Base-by-base conservation (phyloP, 2,329 filamentous ascomycete genomes). In the Penicillium palitans region DNA sequence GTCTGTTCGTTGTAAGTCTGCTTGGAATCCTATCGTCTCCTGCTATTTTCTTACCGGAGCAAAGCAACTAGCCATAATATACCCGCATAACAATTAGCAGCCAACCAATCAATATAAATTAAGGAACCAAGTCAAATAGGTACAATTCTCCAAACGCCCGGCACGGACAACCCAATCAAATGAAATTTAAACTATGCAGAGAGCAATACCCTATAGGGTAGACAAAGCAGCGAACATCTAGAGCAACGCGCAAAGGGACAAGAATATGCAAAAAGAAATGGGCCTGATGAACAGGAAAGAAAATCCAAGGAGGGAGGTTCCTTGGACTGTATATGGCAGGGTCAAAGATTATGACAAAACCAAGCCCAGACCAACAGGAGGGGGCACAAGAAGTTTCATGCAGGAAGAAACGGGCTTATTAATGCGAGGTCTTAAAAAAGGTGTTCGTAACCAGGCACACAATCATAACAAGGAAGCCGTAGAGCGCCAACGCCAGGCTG, bases 381-480 rank as follows among this genome's bases (percentile, higher is more conserved):
- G 29, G 12, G 25, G n/a, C 6, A 25, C 27, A 10, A 13, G 33
- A 17, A 27, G 6, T 8, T 15, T 37, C 24, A 33, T 48, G 37
- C 35, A n/a, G 35, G 29, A 37, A 10, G n/a, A 9, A 29, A 9
- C 15, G 15, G 6, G 29, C 21, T 3, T 24, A 48, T 62, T 76
- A 90, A 77, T 89, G 85, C 57, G 83, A 81, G 55, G 82, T 84
- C 51, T 85, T 81, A 67, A 95, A 92, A 68, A 96, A 90, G 15
- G 90, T 87, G 73, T 98, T 98, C 71, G 92, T 91, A 44, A 85
- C 79, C 67, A 99, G 77, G 72, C 93, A 98, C 48, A 93, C 87
- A 29, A 90, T 78, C 95, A 99, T 98, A 53, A 99, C 92, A 49
- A 90, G 77, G 9, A 91, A 66, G 21, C 95, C 95, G 71, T 99